Conservation (phyloP, 169 alveolate genomes). For the Plasmodium gaboni region DNA sequence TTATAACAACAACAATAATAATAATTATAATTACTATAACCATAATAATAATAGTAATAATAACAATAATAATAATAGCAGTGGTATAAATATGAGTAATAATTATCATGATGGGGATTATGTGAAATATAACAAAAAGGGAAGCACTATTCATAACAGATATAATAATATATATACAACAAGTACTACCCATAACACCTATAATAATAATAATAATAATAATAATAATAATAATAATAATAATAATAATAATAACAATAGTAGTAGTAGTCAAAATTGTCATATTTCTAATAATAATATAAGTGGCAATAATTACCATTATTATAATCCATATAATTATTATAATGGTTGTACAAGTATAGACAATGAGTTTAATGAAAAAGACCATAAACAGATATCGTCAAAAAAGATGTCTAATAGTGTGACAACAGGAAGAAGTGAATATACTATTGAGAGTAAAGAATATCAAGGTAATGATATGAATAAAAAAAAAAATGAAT, state of each 20-base stretch:
- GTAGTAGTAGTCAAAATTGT: not conserved
- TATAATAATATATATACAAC: not conserved
- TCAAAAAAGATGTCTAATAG: not conserved
- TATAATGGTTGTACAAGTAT: not conserved
- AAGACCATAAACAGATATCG: not conserved
- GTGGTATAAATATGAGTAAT: not conserved
- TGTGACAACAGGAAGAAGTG: not conserved
- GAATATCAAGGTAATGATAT: slow-evolving; percentile 3
- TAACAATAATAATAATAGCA: slow-evolving; percentile 11
- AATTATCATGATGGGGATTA: slow-evolving; percentile 7
- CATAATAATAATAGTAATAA: not conserved
- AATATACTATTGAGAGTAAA: not conserved
- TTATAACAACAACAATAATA: slow-evolving; percentile 1
- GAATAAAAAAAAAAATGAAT: slow-evolving; percentile 3
- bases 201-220: slow-evolving; percentile 16
- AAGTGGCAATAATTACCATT: not conserved
- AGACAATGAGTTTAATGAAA: not conserved
- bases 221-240: slow-evolving; percentile 12
- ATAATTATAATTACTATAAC: not conserved
- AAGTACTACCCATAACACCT: not conserved
- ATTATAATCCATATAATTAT: not conserved
- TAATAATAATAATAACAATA: slow-evolving; percentile 1
- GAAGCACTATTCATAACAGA: no score
- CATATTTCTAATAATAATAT: not conserved
- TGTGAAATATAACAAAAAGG: slow-evolving; percentile 1